Percentiles rank a stretch among this genome's conserved stretches.
Conservation (phyloP, 805 yeast genomes). For the Wickerhamomyces queroliae region DNA sequence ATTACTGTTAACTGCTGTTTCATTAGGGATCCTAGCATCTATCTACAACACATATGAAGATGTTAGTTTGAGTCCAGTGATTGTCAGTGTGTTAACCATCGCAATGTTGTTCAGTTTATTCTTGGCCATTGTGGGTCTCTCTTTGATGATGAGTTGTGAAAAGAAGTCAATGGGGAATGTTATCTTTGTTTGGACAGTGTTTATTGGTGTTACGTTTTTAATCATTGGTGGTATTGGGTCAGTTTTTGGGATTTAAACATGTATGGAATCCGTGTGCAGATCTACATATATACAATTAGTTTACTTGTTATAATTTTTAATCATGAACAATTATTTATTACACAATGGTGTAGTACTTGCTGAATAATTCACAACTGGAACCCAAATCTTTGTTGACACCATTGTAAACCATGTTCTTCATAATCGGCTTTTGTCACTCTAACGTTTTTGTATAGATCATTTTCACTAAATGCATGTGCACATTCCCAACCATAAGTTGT, state of each 20-base stretch:
- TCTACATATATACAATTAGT: background rate
- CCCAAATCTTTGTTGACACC: conserved; percentile 38
- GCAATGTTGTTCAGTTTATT: conserved; percentile 37
- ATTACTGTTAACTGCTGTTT: conserved; percentile 34
- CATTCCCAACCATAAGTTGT: conserved; percentile 53
- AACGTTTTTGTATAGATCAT: conserved; percentile 36
- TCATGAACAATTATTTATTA: background rate
- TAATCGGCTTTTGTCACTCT: conserved; percentile 76
- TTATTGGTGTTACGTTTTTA: conserved; percentile 32
- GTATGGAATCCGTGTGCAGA: background rate
- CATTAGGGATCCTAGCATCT: conserved; percentile 37
- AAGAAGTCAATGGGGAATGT: conserved; percentile 31
- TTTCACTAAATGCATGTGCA: conserved; percentile 33
- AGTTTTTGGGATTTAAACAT: conserved; percentile 19
- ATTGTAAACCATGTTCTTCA: conserved; percentile 68
- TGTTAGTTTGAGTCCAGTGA: conserved; percentile 15
- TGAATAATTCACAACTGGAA: conserved; percentile 22
- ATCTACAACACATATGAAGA: conserved; percentile 15
- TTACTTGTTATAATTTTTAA: background rate
- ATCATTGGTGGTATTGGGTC: conserved; percentile 39
- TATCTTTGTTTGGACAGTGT: conserved; percentile 34
- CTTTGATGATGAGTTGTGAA: conserved; percentile 33
- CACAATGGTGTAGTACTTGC: background rate
- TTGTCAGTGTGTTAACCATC: conserved; percentile 29
- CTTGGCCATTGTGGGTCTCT: conserved; percentile 36